These are phyloP conservation scores for Aureobasidium sp. DNA, from an alignment of 2,329 filamentous ascomycete genomes.

Conservation along the genomic window DNA sequence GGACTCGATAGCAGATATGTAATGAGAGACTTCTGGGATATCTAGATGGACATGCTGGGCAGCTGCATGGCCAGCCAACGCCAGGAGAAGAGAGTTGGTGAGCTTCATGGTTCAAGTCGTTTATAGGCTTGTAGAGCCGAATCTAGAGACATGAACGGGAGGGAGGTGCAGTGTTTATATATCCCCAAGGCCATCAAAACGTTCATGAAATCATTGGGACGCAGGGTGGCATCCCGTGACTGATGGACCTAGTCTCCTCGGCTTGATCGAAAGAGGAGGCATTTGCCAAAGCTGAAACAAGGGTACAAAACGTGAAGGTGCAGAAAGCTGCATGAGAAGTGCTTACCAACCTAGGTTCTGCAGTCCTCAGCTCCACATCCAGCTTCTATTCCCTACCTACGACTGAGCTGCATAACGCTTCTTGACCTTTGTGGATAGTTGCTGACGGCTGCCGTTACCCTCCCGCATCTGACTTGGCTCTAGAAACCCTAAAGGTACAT, in stretches of 20 bases:
- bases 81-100: not conserved
- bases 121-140: not conserved
- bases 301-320: not conserved
- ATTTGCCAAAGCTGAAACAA: not conserved
- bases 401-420: too few relatives aligned
- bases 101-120: not conserved
- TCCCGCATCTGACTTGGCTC: too few relatives aligned
- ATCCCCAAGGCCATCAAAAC: not conserved
- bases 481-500: too few relatives aligned
- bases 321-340: not conserved
- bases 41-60: slow-evolving; percentile 19
- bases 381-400: not conserved
- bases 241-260: not conserved
- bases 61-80: not conserved
- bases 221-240: not conserved
- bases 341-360: not conserved
- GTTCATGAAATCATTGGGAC: not conserved
- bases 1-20: slow-evolving; percentile 11
- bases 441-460: too few relatives aligned
- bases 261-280: not conserved
- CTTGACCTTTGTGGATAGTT: too few relatives aligned
- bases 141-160: not conserved
- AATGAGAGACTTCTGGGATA: slow-evolving; percentile 18
- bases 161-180: not conserved
- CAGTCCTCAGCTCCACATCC: not conserved